phyloP scores from a whole-genome alignment of 352 stramenopile species.

The Phytophthora pini region DNA sequence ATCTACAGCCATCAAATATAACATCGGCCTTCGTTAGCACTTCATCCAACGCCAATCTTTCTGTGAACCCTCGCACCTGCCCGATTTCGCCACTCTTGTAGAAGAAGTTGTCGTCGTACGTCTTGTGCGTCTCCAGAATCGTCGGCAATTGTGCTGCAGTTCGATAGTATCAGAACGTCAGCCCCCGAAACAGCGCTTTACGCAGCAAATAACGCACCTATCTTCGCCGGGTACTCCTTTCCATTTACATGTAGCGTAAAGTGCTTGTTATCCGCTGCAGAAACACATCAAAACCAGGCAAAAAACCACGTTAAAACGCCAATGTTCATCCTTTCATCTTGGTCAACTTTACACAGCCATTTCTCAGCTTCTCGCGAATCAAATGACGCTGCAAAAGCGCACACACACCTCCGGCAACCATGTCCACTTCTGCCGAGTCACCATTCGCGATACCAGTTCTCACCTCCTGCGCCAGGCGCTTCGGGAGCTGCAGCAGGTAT shows the following conservation, averaged over 20 bases:
- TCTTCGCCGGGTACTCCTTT: conserved; percentile 82
- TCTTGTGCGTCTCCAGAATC: conserved; percentile 91
- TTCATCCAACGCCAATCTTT: neutral
- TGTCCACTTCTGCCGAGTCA: conserved; percentile 72
- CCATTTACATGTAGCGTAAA: conserved; percentile 81
- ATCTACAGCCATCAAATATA: conserved; percentile 50
- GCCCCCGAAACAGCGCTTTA: neutral
- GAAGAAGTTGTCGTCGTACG: conserved; percentile 89
- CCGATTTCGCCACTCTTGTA: conserved; percentile 91
- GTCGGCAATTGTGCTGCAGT: conserved; percentile 77
- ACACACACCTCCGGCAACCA: conserved; percentile 73
- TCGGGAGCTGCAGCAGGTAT: conserved; percentile 88
- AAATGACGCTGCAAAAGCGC: neutral
- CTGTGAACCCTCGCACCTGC: conserved; percentile 44
- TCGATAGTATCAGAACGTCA: conserved; percentile 12
- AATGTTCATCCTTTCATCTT: neutral
- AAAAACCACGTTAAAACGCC: conserved; percentile 9
- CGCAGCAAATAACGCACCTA: conserved; percentile 71
- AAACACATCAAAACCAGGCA: conserved; percentile 1
- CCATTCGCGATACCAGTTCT: conserved; percentile 65
- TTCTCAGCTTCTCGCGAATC: conserved; percentile 7
- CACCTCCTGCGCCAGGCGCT: conserved; percentile 79
- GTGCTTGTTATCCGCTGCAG: conserved; percentile 86
- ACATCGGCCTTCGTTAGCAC: neutral
- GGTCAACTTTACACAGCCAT: neutral